Conservation (phyloP, 257 asterid genomes). For the Knoxia roxburghii region DNA sequence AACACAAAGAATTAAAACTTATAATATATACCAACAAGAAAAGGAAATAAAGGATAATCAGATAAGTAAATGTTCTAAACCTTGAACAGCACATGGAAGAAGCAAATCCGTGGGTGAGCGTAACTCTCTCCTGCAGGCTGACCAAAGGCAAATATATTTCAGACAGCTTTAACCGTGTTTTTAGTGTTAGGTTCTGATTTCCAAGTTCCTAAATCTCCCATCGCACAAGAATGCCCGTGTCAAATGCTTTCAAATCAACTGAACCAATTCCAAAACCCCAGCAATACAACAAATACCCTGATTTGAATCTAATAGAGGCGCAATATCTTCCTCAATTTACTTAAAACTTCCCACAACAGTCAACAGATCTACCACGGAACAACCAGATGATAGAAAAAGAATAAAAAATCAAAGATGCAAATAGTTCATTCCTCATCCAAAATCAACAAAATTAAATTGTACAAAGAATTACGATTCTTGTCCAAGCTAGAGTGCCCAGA, state of each 20-base stretch:
- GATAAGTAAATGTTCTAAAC: constrained; percentile 23
- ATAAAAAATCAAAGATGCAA: neutral
- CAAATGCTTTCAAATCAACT: neutral
- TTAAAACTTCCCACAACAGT: neutral
- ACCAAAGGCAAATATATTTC: constrained; percentile 11
- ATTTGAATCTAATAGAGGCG: neutral
- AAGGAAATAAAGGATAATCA: constrained; percentile 6
- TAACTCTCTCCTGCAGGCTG: constrained; percentile 91
- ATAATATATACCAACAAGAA: neutral
- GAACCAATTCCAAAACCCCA: neutral
- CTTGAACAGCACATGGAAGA: constrained; percentile 95
- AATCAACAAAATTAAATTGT: neutral
- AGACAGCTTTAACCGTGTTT: neutral
- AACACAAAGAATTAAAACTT: neutral
- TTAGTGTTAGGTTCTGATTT: no score
- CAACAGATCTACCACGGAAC: constrained; percentile 12
- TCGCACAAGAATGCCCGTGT: neutral
- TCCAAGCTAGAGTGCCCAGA: neutral
- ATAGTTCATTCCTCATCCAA: neutral
- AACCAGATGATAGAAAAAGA: neutral
- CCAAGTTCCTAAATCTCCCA: neutral
- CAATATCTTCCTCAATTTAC: no score
- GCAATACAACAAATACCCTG: neutral
- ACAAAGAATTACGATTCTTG: neutral
- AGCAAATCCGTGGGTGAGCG: constrained; percentile 83